Percentiles rank a stretch among this genome's conserved stretches.
phyloP scores from a whole-genome alignment of 331 rosid genomes.

The Erythrophleum ivorense region DNA sequence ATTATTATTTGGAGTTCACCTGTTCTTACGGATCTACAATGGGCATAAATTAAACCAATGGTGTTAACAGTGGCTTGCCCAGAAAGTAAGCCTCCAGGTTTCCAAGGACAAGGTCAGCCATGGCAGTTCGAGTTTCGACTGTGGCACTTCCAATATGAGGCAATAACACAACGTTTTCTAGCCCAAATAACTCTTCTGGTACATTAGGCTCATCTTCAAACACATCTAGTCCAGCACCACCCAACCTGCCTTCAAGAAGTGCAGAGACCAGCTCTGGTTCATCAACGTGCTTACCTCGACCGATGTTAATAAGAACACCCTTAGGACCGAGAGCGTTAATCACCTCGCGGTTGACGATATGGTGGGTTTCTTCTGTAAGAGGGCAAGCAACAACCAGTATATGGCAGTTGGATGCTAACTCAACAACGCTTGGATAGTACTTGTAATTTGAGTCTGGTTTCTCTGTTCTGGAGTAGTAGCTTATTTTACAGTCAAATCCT shows the following conservation, averaged over 20 bases:
- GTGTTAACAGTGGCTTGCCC: constrained; percentile 62
- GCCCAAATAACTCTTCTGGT: constrained; percentile 58
- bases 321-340: constrained; percentile 64
- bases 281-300: constrained; percentile 68
- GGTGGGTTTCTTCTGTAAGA: constrained; percentile 55
- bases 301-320: constrained; percentile 67
- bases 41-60: constrained; percentile 44
- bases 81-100: constrained; percentile 69
- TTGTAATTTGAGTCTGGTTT: constrained; percentile 50
- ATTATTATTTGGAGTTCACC: not conserved
- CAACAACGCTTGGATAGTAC: constrained; percentile 59
- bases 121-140: constrained; percentile 56
- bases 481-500: constrained; percentile 62
- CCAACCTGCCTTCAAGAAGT: constrained; percentile 66
- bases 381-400: constrained; percentile 68
- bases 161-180: constrained; percentile 66
- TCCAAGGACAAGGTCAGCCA: constrained; percentile 66
- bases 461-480: constrained; percentile 56
- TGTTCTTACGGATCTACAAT: not conserved
- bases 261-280: constrained; percentile 67
- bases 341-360: constrained; percentile 58
- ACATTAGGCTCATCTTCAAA: constrained; percentile 68
- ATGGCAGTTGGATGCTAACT: constrained; percentile 60
- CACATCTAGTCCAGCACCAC: constrained; percentile 78
- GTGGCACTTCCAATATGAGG: constrained; percentile 65